Base-by-base conservation (phyloP, 352 stramenopile genomes). In the Phytophthora meadii region DNA sequence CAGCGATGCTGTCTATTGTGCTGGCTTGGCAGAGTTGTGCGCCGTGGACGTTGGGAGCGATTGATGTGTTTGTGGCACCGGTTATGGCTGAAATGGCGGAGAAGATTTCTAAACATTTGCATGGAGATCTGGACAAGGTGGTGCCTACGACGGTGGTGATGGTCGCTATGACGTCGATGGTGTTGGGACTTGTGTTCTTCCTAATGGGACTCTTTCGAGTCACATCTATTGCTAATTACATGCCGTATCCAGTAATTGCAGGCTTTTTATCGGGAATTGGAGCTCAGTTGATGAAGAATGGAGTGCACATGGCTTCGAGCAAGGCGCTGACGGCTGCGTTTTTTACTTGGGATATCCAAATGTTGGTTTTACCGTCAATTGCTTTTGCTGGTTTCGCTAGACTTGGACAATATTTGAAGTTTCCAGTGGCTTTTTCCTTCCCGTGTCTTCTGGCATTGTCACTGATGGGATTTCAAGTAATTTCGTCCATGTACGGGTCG, bases 211-310 rank as follows among this genome's bases (percentile, higher is more conserved):
- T 82, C 14, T 84, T 88, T 42, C 76, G 82, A 27, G 74, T 92
- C 41, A 93, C 87, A 24, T 90, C 84, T 0, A 89, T 93, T 58
- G 82, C 85, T 8, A 92, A 94, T 54, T 94, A 94, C 66, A 91
- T 93, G 73, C 87, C 87, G 39, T 94, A 90, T 42, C 87, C 87
- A 50, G 84, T 94, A 2, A 93, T 94, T 70, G 82, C 87, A 11
- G 87, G 87, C 0, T 94, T 94, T 57, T 62, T 94, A 3, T 92
- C 87, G 7, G 87, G 87, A 9, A 92, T 94, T 54, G 87, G 87
- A 48, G 87, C 80, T 1, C 77, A 91, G 15, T 63, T 94, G 34
- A 83, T 94, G 57, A 87, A 84, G 46, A 92, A 94, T 61, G 87
- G 87, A 30, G 71, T 94, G 44, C 82, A 94, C 67, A 91, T 93